Evolutionary conservation across 257 asterid species (phyloP), one percentile per base, ranked within the genome.

Genomic region (Penstemon eatonii): DNA sequence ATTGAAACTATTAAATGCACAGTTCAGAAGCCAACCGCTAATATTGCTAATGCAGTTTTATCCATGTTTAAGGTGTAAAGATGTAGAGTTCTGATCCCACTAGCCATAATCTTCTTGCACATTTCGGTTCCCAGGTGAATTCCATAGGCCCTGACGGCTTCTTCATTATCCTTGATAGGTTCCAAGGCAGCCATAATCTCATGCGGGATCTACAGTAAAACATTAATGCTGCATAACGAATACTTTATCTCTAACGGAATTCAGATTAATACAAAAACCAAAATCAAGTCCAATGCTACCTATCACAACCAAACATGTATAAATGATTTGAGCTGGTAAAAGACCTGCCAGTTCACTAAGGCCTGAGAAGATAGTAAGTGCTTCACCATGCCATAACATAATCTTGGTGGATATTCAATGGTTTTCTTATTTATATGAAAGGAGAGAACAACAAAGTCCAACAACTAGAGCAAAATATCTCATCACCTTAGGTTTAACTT

Each of bases 121-220:
- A 89, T 94, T 84, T 94, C 99, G 70, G 99, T 86, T 67, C 90
- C 99, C 37, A 84, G 95, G 90, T 94, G 97, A 78, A 94, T 76
- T 45, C 97, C 97, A 64, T 87, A 94, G 69, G 96, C 96, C 87
- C 78, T 94, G 58, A 94, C 99, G 57, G 99, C 97, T 78, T 94
- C 99, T 74, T 94, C 99, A 65, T 89, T 94, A 80, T 94, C 99
- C 85, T 94, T 94, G 80, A 94, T 94, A 56, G 97, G 96, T 56
- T 94, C 99, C 86, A 94, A 75, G 70, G 99, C 93, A 73, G 91
- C 92, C 82, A 77, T 94, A 73, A 94, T 81, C 82, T 94, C 97
- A 67, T 85, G 56, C 4, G 96, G 97, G 55, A 94, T 80, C 99
- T 94, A 76, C 71, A 72, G 63, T 60, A 12, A 18, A 59, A 25